Percentiles rank a stretch among this genome's conserved stretches.
phyloP scores from a whole-genome alignment of 2,329 filamentous ascomycete species.

The Ascochyta fabae region DNA sequence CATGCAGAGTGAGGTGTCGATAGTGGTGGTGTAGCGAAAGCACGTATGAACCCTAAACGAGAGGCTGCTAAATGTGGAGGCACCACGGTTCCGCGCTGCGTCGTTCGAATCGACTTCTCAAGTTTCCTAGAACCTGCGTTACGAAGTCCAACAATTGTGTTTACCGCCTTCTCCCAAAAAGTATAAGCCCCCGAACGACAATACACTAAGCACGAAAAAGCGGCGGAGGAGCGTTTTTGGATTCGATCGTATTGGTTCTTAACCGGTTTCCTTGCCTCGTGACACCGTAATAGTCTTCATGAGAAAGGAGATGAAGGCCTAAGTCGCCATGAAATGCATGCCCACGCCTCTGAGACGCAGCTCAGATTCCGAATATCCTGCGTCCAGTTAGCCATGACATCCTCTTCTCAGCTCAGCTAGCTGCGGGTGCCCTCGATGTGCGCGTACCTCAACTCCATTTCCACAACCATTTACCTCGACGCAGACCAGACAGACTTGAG shows the following conservation, averaged over 20 bases:
- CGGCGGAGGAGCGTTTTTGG: conserved; percentile 25
- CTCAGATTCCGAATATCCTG: conserved; percentile 41
- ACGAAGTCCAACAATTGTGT: neutral
- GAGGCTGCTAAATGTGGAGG: no score
- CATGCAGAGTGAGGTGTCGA: no score
- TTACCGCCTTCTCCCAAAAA: neutral
- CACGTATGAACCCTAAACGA: no score
- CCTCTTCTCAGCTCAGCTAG: neutral
- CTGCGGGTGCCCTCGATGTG: neutral
- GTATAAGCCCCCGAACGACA: neutral
- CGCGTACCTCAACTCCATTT: conserved; percentile 43
- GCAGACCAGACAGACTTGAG: conserved; percentile 97
- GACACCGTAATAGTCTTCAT: conserved; percentile 37
- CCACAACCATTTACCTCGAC: conserved; percentile 56
- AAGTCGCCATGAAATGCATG: conserved; percentile 41
- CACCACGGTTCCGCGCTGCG: neutral
- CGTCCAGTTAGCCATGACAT: conserved; percentile 22
- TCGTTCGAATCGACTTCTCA: neutral
- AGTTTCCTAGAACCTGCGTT: neutral
- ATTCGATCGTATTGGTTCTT: conserved; percentile 41
- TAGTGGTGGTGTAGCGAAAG: no score
- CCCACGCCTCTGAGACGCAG: conserved; percentile 31
- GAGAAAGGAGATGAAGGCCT: conserved; percentile 37
- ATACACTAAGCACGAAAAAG: neutral
- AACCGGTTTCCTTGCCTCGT: conserved; percentile 42